Evolutionary conservation across 2,329 filamentous ascomycete species (phyloP).

Genomic region (Fusarium foetens): DNA sequence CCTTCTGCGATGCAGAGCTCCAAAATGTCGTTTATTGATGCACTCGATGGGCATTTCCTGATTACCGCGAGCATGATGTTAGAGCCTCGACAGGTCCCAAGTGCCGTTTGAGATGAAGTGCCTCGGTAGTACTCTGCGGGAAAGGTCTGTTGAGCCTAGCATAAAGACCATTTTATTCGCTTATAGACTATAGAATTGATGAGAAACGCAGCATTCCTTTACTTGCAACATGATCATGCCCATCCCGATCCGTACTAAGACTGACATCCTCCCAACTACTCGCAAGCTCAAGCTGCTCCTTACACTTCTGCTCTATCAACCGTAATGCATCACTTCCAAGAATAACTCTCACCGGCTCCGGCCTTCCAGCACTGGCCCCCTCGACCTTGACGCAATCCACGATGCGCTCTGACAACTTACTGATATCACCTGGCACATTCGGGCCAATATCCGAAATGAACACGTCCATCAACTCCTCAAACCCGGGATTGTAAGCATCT

Average conservation of each 20-base stretch:
- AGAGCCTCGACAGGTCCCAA: not conserved
- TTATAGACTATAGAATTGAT: not conserved
- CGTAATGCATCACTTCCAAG: conserved; percentile 1
- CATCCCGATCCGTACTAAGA: not conserved
- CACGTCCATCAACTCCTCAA: conserved; percentile 2
- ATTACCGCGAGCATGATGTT: conserved; percentile 18
- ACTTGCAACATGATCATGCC: conserved; percentile 4
- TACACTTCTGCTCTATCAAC: conserved; percentile 6
- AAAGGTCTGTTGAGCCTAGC: not conserved
- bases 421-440: not conserved
- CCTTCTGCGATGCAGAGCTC: conserved; percentile 7
- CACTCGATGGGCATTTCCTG: conserved; percentile 15
- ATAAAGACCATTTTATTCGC: not conserved
- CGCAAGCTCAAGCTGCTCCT: not conserved
- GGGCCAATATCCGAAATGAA: not conserved
- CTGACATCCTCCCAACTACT: conserved; percentile 2
- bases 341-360: not conserved
- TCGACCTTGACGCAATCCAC: not conserved
- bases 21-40: not conserved
- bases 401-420: not conserved
- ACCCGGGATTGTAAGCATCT: not conserved
- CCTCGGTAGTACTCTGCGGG: rapidly evolving
- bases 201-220: conserved; percentile 7
- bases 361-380: not conserved
- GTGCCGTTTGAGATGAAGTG: not conserved